Conservation (phyloP, 2,329 filamentous ascomycete genomes). For the Phaeosphaeria sp. region DNA sequence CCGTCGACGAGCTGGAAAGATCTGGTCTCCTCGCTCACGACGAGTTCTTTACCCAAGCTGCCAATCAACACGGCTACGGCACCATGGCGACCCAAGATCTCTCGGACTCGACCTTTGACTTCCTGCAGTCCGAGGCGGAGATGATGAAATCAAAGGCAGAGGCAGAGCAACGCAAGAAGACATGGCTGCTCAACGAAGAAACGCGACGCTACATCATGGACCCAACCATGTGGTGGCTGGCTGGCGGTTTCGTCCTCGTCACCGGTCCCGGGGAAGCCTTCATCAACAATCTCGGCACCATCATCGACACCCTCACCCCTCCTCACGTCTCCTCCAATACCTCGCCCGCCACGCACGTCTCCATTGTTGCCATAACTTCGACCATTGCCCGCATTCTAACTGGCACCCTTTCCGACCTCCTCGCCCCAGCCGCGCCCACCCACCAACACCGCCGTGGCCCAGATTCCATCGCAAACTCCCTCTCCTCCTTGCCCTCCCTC, state of each 20-base stretch:
- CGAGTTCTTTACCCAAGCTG: constrained; percentile 69
- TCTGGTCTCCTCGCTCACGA: constrained; percentile 82
- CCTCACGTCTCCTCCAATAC: constrained; percentile 63
- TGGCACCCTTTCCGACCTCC: constrained; percentile 84
- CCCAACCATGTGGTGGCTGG: constrained; percentile 94
- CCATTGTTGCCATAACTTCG: constrained; percentile 87
- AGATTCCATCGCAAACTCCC: constrained; percentile 51
- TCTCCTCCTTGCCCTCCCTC: constrained; percentile 42
- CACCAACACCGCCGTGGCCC: constrained; percentile 62
- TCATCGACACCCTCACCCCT: constrained; percentile 83
- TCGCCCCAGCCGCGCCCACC: constrained; percentile 66
- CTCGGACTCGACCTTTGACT: constrained; percentile 55
- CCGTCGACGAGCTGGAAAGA: constrained; percentile 87
- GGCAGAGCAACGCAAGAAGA: constrained; percentile 75
- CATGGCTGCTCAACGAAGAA: constrained; percentile 89
- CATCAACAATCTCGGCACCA: constrained; percentile 94
- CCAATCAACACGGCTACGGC: constrained; percentile 67
- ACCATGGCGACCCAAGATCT: constrained; percentile 59
- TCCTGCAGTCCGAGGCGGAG: constrained; percentile 54
- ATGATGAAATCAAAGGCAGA: constrained; percentile 55
- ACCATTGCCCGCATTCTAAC: constrained; percentile 90
- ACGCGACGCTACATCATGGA: constrained; percentile 85
- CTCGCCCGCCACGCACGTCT: constrained; percentile 85
- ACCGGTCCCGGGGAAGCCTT: constrained; percentile 97
- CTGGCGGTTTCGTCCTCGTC: constrained; percentile 88